Evolutionary conservation across 148 eudicot species (phyloP).

Genomic region (Rhododendron henanense): DNA sequence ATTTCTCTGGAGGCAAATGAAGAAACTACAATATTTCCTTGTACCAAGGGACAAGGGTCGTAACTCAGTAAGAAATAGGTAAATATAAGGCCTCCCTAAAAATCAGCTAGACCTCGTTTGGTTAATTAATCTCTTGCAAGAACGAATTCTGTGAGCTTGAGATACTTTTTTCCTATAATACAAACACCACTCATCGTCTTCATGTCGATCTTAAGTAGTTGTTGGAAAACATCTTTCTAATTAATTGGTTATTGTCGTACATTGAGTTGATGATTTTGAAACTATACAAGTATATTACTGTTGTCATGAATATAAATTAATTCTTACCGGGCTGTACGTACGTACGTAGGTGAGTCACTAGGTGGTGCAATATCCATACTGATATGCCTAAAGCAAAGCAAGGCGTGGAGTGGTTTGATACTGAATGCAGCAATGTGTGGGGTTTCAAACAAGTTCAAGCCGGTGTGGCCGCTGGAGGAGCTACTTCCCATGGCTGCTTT

Average conservation of each 20-base stretch:
- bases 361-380: slow-evolving; percentile 42
- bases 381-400: slow-evolving; percentile 24
- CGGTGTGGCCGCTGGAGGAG: slow-evolving; percentile 44
- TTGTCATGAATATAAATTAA: not conserved
- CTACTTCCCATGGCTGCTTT: slow-evolving; percentile 33
- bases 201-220: not conserved
- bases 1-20: not conserved
- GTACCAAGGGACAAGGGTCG: not conserved
- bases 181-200: no score
- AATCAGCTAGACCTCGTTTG: no score
- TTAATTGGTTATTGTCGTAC: not conserved
- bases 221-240: not conserved
- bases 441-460: slow-evolving; percentile 38
- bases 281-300: no score
- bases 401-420: slow-evolving; percentile 34
- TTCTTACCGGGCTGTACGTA: not conserved
- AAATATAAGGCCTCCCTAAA: no score
- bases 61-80: no score
- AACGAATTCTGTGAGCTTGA: no score
- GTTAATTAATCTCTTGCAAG: no score
- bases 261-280: not conserved
- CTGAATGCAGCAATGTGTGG: slow-evolving; percentile 45
- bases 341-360: slow-evolving; percentile 19
- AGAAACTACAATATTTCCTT: not conserved
- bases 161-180: no score